These are phyloP conservation scores for Erodium maritimum DNA, from an alignment of 345 rosid genomes.

Conservation along the genomic window DNA sequence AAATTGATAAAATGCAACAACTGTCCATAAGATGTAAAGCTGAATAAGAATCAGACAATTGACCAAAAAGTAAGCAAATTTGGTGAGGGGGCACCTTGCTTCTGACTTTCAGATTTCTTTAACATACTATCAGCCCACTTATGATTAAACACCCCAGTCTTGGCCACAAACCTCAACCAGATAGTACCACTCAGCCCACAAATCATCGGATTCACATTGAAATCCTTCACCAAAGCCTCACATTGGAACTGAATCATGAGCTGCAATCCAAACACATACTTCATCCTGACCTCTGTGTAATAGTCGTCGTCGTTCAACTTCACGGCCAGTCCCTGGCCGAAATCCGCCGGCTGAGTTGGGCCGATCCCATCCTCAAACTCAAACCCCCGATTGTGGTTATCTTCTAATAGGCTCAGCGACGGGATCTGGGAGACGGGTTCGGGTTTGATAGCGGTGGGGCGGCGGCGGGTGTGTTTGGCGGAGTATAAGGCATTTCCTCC, in stretches of 20 bases:
- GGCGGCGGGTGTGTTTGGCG: slow-evolving; percentile 23
- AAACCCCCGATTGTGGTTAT: slow-evolving; percentile 12
- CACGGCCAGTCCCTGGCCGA: slow-evolving; percentile 17
- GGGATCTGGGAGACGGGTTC: slow-evolving; percentile 13
- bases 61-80: too few relatives aligned
- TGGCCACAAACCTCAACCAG: slow-evolving; percentile 42
- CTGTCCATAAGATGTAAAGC: background rate
- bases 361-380: slow-evolving; percentile 14
- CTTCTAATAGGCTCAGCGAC: slow-evolving; percentile 6
- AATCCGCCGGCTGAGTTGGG: slow-evolving; percentile 42
- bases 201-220: slow-evolving; percentile 49
- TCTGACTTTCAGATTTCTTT: slow-evolving; percentile 38
- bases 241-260: slow-evolving; percentile 62
- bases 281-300: slow-evolving; percentile 48
- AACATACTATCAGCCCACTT: slow-evolving; percentile 51
- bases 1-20: background rate
- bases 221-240: slow-evolving; percentile 50
- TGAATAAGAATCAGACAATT: background rate
- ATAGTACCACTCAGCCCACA: slow-evolving; percentile 44
- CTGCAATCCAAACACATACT: slow-evolving; percentile 59
- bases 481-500: slow-evolving; percentile 28
- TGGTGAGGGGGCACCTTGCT: too few relatives aligned
- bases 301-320: slow-evolving; percentile 37
- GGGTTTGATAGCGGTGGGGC: slow-evolving; percentile 8
- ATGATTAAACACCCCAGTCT: slow-evolving; percentile 37